Conservation (phyloP, 2,329 filamentous ascomycete genomes). For the Colletotrichum spaethianum region DNA sequence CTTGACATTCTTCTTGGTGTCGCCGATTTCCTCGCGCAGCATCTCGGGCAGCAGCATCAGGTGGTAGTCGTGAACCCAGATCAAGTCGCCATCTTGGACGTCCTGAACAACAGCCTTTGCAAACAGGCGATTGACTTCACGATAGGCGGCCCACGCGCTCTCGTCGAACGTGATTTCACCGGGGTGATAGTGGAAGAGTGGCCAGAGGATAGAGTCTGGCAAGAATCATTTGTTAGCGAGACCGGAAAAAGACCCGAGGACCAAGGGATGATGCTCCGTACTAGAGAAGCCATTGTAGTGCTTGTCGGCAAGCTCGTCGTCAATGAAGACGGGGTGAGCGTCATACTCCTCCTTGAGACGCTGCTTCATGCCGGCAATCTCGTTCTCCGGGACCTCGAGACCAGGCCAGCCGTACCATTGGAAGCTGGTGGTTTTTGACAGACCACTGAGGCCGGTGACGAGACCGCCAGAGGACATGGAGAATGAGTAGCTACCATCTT, state of each 20-base stretch:
- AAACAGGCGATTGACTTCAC: constrained; percentile 92
- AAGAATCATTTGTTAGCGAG: constrained; percentile 10
- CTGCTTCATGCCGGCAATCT: constrained; percentile 80
- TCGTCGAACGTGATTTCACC: constrained; percentile 99
- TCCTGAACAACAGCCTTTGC: constrained; percentile 89
- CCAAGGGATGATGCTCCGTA: constrained; percentile 60
- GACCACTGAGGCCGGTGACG: constrained; percentile 91
- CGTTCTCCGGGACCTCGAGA: constrained; percentile 88
- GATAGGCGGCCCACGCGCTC: constrained; percentile 92
- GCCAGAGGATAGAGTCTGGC: constrained; percentile 96
- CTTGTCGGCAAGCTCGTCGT: constrained; percentile 91
- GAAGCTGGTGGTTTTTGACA: constrained; percentile 93
- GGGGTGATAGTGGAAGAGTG: constrained; percentile 98
- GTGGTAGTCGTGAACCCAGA: constrained; percentile 99
- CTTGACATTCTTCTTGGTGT: constrained; percentile 90
- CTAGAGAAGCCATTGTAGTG: constrained; percentile 99
- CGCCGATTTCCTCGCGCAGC: constrained; percentile 90
- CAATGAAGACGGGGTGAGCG: constrained; percentile 92
- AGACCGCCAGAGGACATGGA: constrained; percentile 97
- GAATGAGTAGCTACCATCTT: constrained; percentile 92
- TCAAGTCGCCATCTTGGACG: constrained; percentile 91
- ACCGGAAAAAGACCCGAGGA: constrained; percentile 13
- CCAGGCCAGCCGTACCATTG: constrained; percentile 99
- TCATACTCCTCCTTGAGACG: constrained; percentile 89
- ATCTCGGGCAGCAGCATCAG: constrained; percentile 96